Evolutionary conservation across 768 basidiomycete genomes (phyloP).

Genomic region (Pisolithus sp.): DNA sequence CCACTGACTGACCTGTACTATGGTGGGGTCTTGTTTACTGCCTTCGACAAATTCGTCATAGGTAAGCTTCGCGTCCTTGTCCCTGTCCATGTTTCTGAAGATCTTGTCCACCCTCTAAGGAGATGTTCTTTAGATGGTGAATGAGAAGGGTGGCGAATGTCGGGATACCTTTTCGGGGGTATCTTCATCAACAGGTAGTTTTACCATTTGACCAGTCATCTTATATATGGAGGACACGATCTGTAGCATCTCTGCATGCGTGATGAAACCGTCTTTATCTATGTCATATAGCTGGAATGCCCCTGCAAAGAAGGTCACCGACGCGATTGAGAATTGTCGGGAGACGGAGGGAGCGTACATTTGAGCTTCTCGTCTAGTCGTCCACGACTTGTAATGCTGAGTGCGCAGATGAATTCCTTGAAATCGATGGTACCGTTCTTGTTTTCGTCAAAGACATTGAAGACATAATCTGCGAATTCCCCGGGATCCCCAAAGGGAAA

Average conservation of each 20-base stretch:
- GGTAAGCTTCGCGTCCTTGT: constrained; percentile 89
- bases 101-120: constrained; percentile 95
- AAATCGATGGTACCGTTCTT: constrained; percentile 98
- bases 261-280: constrained; percentile 96
- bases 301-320: constrained; percentile 51
- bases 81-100: constrained; percentile 93
- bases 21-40: constrained; percentile 97
- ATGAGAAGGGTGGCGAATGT: constrained; percentile 3
- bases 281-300: constrained; percentile 99
- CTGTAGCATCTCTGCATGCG: constrained; percentile 98
- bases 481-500: constrained; percentile 98
- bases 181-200: constrained; percentile 95
- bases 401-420: constrained; percentile 97
- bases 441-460: constrained; percentile 95
- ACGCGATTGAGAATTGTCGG: constrained; percentile 7
- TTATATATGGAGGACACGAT: constrained; percentile 99
- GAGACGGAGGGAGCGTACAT: constrained; percentile 51
- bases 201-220: constrained; percentile 99
- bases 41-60: constrained; percentile 98
- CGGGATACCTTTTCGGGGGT: constrained; percentile 91
- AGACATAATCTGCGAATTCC: constrained; percentile 97
- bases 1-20: constrained; percentile 72
- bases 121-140: constrained; percentile 10
- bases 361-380: constrained; percentile 95
- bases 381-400: constrained; percentile 91